phyloP scores from a whole-genome alignment of 2,329 filamentous ascomycete species.

The Sporothrix schenckii region DNA sequence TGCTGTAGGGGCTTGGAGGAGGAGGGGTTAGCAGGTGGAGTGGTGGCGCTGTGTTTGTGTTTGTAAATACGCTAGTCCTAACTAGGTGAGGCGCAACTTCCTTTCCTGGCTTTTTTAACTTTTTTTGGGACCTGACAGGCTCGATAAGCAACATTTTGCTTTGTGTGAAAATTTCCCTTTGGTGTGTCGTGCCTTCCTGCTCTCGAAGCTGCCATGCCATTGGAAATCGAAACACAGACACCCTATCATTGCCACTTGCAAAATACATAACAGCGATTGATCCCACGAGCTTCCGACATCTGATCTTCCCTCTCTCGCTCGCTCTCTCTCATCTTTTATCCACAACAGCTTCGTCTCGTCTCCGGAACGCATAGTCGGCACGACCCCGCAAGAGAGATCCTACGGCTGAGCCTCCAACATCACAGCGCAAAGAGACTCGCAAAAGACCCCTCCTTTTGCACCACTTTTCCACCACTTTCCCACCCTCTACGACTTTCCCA shows the following conservation, averaged over 20 bases:
- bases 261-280: slow-evolving; percentile 19
- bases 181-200: slow-evolving; percentile 24
- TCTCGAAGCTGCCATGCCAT: slow-evolving; percentile 22
- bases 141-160: slow-evolving; percentile 29
- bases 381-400: slow-evolving; percentile 18
- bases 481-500: not conserved
- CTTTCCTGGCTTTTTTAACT: slow-evolving; percentile 9
- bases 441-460: slow-evolving; percentile 21
- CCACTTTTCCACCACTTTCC: not conserved
- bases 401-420: not conserved
- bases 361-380: slow-evolving; percentile 1
- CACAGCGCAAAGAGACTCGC: not conserved
- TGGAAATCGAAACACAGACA: not conserved
- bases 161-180: slow-evolving; percentile 25
- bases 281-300: not conserved
- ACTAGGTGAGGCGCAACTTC: slow-evolving; percentile 13
- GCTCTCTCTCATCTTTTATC: not conserved
- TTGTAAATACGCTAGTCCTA: slow-evolving; percentile 18
- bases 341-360: not conserved
- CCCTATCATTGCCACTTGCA: slow-evolving; percentile 10
- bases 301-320: not conserved
- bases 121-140: not conserved
- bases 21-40: slow-evolving; percentile 22
- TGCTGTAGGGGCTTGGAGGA: not conserved
- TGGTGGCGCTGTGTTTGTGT: not conserved